These are phyloP conservation scores for Alnus rubra DNA, from an alignment of 306 rosid genomes.

Conservation along the genomic window DNA sequence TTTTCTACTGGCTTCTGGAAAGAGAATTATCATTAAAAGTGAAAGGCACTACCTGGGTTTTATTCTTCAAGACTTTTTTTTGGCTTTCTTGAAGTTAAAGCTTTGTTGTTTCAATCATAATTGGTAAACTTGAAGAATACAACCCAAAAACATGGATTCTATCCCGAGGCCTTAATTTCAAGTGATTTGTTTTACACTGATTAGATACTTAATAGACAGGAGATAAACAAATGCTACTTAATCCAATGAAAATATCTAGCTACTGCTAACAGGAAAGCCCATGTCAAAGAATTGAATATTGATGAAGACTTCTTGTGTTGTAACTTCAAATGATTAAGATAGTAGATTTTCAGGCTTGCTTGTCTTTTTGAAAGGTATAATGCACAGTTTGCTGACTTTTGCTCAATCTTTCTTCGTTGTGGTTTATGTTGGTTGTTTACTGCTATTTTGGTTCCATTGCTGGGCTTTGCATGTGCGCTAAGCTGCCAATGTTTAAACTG, in stretches of 20 bases:
- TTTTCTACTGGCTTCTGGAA: too few relatives aligned
- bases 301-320: not conserved
- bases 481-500: not conserved
- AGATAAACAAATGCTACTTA: not conserved
- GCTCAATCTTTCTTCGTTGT: conserved; percentile 3
- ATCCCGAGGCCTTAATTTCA: not conserved
- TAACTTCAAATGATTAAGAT: not conserved
- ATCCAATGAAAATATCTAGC: not conserved
- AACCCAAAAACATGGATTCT: not conserved
- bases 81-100: not conserved
- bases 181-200: not conserved
- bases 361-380: not conserved
- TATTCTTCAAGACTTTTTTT: not conserved
- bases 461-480: not conserved
- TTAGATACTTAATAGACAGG: not conserved
- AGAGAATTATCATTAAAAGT: too few relatives aligned
- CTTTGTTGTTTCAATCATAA: not conserved
- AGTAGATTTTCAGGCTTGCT: not conserved
- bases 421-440: not conserved
- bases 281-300: not conserved
- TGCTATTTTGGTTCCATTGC: not conserved
- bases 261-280: not conserved
- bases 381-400: not conserved
- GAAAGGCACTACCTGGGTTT: too few relatives aligned
- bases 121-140: not conserved